A percentile compares a stretch with the other conserved stretches of the same genome.
Evolutionary conservation across 2,329 filamentous ascomycete species (phyloP).

Genomic region (Apiospora malaysiana): DNA sequence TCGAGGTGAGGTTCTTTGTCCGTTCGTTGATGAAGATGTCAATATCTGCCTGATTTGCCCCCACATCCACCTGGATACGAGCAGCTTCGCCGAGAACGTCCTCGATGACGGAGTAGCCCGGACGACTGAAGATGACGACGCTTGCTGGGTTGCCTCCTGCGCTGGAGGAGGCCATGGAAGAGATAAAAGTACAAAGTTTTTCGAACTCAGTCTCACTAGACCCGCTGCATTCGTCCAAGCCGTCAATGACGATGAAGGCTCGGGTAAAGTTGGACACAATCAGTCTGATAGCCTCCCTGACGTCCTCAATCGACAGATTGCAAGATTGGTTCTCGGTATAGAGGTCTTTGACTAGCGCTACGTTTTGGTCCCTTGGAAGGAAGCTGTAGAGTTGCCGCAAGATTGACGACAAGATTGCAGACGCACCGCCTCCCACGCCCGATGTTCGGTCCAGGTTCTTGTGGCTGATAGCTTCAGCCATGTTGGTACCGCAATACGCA

Average conservation of each 20-base stretch:
- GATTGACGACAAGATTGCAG: not conserved
- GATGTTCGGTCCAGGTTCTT: not conserved
- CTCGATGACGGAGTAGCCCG: not conserved
- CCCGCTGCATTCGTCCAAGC: not conserved
- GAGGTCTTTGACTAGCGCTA: not conserved
- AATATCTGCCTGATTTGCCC: not conserved
- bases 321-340: not conserved
- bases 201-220: not conserved
- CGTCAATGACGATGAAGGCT: not conserved
- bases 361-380: not conserved
- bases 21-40: not conserved
- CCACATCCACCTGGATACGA: not conserved
- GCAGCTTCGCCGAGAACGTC: not conserved
- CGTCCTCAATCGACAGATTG: not conserved
- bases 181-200: not conserved
- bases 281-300: not conserved
- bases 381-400: not conserved
- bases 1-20: not conserved
- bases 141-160: not conserved
- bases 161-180: not conserved
- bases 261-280: not conserved
- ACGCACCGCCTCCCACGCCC: too few relatives aligned
- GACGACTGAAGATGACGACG: constrained; percentile 7
- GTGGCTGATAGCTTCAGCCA: not conserved
- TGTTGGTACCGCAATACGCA: not conserved